A percentile compares a stretch with the other conserved stretches of the same genome.
Conservation (phyloP, 139 green algal species). For the Raphidocelis subcapitata region DNA sequence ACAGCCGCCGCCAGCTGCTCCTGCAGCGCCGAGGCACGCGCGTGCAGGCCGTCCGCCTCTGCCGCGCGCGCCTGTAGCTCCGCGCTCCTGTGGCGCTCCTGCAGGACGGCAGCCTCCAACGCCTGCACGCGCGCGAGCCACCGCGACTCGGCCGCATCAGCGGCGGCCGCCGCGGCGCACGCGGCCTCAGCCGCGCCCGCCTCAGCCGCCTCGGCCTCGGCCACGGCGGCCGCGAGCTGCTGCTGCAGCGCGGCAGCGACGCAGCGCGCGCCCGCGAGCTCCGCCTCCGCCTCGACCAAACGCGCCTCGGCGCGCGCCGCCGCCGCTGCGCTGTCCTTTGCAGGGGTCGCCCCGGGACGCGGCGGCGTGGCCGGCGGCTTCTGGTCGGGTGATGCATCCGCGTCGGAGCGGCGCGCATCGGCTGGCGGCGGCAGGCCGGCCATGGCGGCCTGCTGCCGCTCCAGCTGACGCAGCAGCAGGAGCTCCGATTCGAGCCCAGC, state of each 20-base stretch:
- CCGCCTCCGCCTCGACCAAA: slow-evolving; percentile 20
- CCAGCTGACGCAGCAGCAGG: slow-evolving; percentile 5
- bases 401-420: neutral
- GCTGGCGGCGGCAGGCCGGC: neutral
- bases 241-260: no score
- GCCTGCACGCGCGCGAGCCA: slow-evolving; percentile 4
- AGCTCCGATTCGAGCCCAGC: slow-evolving; percentile 11
- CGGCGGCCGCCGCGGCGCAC: no score
- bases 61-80: slow-evolving; percentile 18
- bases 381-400: neutral
- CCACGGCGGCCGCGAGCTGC: no score
- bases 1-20: no score
- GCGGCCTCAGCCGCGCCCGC: no score
- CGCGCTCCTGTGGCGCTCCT: slow-evolving; percentile 4
- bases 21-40: no score
- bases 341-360: neutral
- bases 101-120: neutral
- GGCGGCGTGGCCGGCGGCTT: neutral
- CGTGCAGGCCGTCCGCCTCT: neutral
- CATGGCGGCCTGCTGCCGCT: slow-evolving; percentile 12
- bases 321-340: neutral
- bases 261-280: slow-evolving; percentile 2
- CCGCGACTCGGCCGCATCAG: no score
- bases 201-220: no score
- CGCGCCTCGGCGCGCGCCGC: slow-evolving; percentile 6